These are phyloP conservation scores for Golubevia pallescens DNA, from an alignment of 1,284 basidiomycete species.

Conservation along the genomic window DNA sequence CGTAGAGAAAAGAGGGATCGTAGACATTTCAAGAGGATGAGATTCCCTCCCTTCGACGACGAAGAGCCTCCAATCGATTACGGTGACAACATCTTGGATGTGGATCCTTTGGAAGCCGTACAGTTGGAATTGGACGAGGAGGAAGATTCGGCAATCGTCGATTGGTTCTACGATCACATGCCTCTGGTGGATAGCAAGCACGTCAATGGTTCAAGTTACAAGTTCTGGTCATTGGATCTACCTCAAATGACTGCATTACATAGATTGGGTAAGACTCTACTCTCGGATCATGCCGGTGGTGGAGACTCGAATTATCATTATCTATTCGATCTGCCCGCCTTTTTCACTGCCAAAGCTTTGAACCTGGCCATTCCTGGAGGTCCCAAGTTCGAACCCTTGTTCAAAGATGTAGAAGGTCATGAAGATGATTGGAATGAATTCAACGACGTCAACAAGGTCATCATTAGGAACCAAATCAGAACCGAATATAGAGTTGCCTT, in stretches of 20 bases:
- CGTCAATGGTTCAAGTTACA: conserved; percentile 92
- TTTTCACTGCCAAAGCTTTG: conserved; percentile 64
- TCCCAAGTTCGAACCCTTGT: conserved; percentile 64
- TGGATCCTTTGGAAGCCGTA: conserved; percentile 61
- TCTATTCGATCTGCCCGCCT: conserved; percentile 61
- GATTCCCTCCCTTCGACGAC: conserved; percentile 65
- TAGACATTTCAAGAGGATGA: conserved; percentile 63
- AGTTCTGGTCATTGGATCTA: conserved; percentile 74
- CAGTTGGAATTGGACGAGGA: conserved; percentile 64
- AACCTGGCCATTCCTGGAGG: conserved; percentile 64
- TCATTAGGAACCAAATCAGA: conserved; percentile 62
- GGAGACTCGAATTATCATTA: conserved; percentile 59
- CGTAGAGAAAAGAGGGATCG: conserved; percentile 62
- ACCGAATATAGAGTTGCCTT: conserved; percentile 64
- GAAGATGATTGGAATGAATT: conserved; percentile 64
- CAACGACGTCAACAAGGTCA: conserved; percentile 63
- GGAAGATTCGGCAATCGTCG: conserved; percentile 59
- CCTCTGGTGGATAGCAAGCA: conserved; percentile 63
- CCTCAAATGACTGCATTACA: conserved; percentile 61
- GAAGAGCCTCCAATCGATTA: conserved; percentile 53
- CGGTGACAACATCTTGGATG: conserved; percentile 61
- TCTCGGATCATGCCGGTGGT: conserved; percentile 44
- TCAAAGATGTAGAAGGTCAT: conserved; percentile 60
- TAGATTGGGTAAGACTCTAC: conserved; percentile 57
- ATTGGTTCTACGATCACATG: conserved; percentile 65